Conservation (phyloP, 345 rosid genomes). For the Balakata baccata region DNA sequence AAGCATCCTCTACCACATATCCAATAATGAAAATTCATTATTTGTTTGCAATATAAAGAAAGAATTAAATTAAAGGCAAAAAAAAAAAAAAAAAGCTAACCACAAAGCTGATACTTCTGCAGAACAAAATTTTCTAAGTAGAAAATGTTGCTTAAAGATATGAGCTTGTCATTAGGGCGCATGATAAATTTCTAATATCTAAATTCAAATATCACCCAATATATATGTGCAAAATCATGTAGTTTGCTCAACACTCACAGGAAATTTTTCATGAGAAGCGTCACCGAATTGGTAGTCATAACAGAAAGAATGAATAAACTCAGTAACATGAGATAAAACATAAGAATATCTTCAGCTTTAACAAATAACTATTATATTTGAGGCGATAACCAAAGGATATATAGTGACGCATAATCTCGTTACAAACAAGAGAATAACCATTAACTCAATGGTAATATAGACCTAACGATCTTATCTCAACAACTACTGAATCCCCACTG, state of each 20-base stretch:
- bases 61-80: neutral
- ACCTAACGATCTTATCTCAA: neutral
- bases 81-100: too few relatives aligned
- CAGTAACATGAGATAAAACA: neutral
- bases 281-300: neutral
- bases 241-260: neutral
- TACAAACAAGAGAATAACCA: neutral
- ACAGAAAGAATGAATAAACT: neutral
- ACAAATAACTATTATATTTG: neutral
- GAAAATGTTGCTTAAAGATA: neutral
- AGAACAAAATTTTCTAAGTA: neutral
- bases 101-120: too few relatives aligned
- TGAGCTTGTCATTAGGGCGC: neutral
- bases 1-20: conserved; percentile 22
- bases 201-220: neutral
- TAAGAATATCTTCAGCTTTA: neutral
- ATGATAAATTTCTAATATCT: neutral
- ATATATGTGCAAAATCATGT: neutral
- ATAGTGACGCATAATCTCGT: neutral
- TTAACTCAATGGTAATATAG: neutral
- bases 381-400: neutral
- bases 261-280: neutral
- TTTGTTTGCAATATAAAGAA: neutral
- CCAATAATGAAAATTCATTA: neutral
- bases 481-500: neutral